Conservation (phyloP, 139 green algal genomes). For the Klebsormidium nitens region DNA sequence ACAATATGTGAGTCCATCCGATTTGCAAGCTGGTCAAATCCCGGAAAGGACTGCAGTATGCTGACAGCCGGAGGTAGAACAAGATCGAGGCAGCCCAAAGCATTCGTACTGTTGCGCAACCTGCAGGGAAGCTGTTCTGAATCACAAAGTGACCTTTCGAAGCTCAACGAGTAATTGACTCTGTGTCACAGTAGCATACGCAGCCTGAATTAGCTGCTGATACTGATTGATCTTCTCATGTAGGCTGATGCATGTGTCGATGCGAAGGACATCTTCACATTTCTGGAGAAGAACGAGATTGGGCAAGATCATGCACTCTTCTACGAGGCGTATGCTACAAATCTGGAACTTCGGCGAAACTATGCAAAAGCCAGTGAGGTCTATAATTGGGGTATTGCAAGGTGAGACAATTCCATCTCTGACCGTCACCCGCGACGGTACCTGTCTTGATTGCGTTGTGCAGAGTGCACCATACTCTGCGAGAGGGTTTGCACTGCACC, state of each 20-base stretch:
- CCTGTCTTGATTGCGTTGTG: too few relatives aligned
- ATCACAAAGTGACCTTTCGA: background rate
- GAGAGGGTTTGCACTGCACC: too few relatives aligned
- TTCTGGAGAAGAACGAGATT: conserved; percentile 68
- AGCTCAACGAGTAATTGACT: background rate
- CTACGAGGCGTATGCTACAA: conserved; percentile 84
- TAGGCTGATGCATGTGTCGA: conserved; percentile 68
- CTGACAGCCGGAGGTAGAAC: conserved; percentile 1
- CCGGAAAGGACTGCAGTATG: background rate
- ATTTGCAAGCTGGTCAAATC: conserved; percentile 1
- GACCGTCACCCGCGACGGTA: too few relatives aligned
- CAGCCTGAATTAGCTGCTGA: background rate
- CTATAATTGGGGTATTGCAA: conserved; percentile 65
- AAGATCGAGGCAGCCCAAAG: background rate
- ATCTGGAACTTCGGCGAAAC: conserved; percentile 68
- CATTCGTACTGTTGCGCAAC: background rate
- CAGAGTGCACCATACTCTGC: too few relatives aligned
- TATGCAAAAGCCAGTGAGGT: conserved; percentile 61
- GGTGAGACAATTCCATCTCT: too few relatives aligned
- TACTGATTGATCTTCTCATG: background rate
- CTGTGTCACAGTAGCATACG: background rate
- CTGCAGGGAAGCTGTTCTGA: background rate
- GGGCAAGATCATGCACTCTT: conserved; percentile 72
- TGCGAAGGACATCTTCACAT: conserved; percentile 79
- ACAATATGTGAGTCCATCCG: conserved; percentile 71